These are phyloP conservation scores for Panaeolus papilionaceus DNA, from an alignment of 768 basidiomycete genomes.

Conservation along the genomic window DNA sequence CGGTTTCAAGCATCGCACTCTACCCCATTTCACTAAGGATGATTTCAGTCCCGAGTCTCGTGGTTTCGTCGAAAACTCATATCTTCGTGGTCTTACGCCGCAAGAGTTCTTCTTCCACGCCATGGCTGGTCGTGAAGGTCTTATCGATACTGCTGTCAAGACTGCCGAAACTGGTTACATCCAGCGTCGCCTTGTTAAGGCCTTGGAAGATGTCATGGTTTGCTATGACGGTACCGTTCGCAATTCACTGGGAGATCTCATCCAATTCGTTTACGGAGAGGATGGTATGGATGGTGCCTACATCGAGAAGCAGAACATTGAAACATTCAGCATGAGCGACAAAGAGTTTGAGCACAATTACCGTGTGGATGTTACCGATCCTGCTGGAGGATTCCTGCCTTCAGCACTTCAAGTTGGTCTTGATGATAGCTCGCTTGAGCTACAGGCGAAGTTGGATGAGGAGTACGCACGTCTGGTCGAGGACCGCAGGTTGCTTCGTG, in stretches of 20 bases:
- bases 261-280: constrained; percentile 97
- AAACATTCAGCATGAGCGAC: constrained; percentile 85
- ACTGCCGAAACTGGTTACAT: constrained; percentile 99
- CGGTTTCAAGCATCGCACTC: constrained; percentile 94
- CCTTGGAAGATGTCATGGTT: constrained; percentile 96
- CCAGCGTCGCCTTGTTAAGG: constrained; percentile 97
- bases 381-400: constrained; percentile 76
- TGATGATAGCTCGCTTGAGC: constrained; percentile 80
- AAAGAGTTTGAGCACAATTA: constrained; percentile 89
- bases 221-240: constrained; percentile 98
- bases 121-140: constrained; percentile 98
- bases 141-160: constrained; percentile 99
- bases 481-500: constrained; percentile 82
- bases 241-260: constrained; percentile 94
- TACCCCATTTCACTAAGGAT: constrained; percentile 98
- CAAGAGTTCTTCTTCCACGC: constrained; percentile 99
- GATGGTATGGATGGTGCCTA: constrained; percentile 99
- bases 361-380: constrained; percentile 93
- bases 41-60: constrained; percentile 98
- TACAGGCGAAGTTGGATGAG: constrained; percentile 86
- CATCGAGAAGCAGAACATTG: constrained; percentile 95
- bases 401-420: constrained; percentile 88
- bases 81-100: constrained; percentile 93
- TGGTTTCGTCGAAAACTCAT: constrained; percentile 99
- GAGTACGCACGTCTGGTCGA: constrained; percentile 62